phyloP scores from a whole-genome alignment of 2,329 filamentous ascomycete genomes.

The Stromatinia cepivora region DNA sequence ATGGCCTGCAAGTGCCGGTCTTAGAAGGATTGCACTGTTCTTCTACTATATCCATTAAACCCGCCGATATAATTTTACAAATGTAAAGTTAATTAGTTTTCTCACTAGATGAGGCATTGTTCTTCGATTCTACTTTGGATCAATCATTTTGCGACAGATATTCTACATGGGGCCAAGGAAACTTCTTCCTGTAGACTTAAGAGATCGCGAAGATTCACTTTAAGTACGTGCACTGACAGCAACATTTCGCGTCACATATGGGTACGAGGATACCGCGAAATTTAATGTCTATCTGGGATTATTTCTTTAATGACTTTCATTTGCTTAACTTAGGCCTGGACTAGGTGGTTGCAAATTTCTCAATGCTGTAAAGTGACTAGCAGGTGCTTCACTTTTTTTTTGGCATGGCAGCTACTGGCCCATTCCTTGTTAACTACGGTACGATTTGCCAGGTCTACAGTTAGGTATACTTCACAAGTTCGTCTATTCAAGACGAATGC shows the following conservation, averaged over 20 bases:
- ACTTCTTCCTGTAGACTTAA: background rate
- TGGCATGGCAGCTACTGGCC: no score
- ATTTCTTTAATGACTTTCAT: no score
- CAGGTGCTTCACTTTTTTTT: background rate
- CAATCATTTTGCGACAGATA: fast-evolving
- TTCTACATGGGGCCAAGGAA: background rate
- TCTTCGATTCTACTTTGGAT: no score
- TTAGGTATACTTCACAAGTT: background rate
- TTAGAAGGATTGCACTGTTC: background rate
- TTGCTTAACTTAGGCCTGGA: background rate
- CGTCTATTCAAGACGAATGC: background rate
- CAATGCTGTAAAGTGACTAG: background rate
- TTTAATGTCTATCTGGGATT: no score
- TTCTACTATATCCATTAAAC: background rate
- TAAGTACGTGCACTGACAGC: background rate
- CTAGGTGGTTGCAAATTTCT: background rate
- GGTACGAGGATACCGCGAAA: background rate
- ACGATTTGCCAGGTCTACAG: no score
- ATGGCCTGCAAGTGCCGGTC: background rate
- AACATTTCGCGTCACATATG: background rate
- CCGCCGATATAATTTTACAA: no score
- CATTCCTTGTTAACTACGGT: no score
- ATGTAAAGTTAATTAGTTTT: fast-evolving
- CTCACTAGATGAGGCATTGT: no score
- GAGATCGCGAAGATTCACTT: background rate